phyloP scores from a whole-genome alignment of 805 yeast genomes.

The Saccharomycopsis fibuligera region DNA sequence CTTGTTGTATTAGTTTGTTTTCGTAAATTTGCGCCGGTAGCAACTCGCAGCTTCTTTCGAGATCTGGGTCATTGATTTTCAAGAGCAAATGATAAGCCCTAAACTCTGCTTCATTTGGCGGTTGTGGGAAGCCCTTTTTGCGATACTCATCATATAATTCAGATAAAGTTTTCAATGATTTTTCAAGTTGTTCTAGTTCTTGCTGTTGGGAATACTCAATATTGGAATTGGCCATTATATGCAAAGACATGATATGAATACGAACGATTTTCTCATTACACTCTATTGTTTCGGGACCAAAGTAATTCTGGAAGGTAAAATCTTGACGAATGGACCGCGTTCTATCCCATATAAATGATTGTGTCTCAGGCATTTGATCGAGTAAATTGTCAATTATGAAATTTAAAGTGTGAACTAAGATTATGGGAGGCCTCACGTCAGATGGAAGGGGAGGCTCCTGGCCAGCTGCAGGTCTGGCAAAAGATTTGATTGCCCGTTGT shows the following conservation, averaged over 20 bases:
- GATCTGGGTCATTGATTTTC: conserved; percentile 77
- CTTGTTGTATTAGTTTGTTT: conserved; percentile 57
- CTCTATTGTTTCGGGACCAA: conserved; percentile 88
- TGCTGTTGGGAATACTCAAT: conserved; percentile 87
- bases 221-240: conserved; percentile 67
- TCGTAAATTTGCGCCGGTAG: conserved; percentile 53
- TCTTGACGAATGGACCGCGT: conserved; percentile 96
- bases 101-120: conserved; percentile 89
- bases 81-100: conserved; percentile 80
- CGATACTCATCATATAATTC: conserved; percentile 83
- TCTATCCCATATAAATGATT: conserved; percentile 93
- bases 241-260: conserved; percentile 75
- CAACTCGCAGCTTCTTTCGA: conserved; percentile 67
- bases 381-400: conserved; percentile 63
- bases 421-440: conserved; percentile 89
- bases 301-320: conserved; percentile 89
- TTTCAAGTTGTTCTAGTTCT: conserved; percentile 89
- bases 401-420: conserved; percentile 59
- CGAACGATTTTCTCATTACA: conserved; percentile 90
- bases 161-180: conserved; percentile 78
- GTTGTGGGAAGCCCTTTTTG: conserved; percentile 49
- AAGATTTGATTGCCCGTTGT: conserved; percentile 74
- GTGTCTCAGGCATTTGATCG: conserved; percentile 70
- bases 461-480: conserved; percentile 96
- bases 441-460: conserved; percentile 97